Conservation (phyloP, 768 basidiomycete genomes). For the Naganishia randhawae region DNA sequence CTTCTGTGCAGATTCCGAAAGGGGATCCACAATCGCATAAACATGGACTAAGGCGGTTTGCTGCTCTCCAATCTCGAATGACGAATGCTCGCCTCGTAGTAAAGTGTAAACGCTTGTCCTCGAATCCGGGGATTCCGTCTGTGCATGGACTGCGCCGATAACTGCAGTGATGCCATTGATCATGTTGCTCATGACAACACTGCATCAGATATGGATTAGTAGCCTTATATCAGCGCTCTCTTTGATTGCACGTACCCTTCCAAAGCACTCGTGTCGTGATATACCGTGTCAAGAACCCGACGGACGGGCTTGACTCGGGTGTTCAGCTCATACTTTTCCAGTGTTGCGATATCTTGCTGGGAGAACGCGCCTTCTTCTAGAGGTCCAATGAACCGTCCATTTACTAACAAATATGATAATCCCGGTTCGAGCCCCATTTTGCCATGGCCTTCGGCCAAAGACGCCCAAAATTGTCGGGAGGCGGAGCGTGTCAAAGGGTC, state of each 20-base stretch:
- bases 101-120: conserved; percentile 22
- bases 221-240: background rate
- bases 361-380: conserved; percentile 61
- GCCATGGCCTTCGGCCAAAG: conserved; percentile 46
- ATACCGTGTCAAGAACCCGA: conserved; percentile 61
- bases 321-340: conserved; percentile 70
- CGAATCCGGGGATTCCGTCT: conserved; percentile 38
- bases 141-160: conserved; percentile 63
- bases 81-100: conserved; percentile 52
- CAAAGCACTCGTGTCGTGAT: conserved; percentile 50
- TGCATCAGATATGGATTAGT: conserved; percentile 43
- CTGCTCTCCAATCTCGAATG: conserved; percentile 67
- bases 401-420: conserved; percentile 65
- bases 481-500: conserved; percentile 28
- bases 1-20: conserved; percentile 77
- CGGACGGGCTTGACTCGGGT: conserved; percentile 69
- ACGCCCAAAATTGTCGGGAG: conserved; percentile 43
- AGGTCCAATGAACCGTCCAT: conserved; percentile 83
- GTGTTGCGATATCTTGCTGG: conserved; percentile 65
- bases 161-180: conserved; percentile 68
- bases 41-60: conserved; percentile 66
- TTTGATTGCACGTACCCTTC: conserved; percentile 53
- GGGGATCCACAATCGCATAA: conserved; percentile 72
- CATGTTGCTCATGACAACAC: conserved; percentile 60
- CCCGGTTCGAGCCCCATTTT: conserved; percentile 60